Evolutionary conservation across 305 asterid genomes (phyloP), one percentile per base, ranked within the genome.

Genomic region (Petunia hybrid): DNA sequence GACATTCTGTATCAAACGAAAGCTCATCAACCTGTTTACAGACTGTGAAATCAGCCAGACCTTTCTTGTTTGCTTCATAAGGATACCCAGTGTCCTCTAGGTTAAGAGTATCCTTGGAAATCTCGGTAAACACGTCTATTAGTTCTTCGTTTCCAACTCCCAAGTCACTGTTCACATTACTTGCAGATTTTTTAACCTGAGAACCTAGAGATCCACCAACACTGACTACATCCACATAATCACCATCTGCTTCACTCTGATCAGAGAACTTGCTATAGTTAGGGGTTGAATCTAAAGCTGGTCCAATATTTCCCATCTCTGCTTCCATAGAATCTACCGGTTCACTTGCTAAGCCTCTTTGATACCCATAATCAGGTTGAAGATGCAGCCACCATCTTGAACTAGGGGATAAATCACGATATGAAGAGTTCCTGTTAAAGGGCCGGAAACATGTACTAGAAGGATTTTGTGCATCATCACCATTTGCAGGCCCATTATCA

Each of bases 331-430:
- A 79, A 81, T 46, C 81, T 67, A 84, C 73, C 35, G 85, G 87
- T 68, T 88, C 87, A 55, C 84, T 87, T 39, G 82, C 84, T 55
- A 84, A 79, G 62, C 85, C 84, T 59, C 90, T 85, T 71, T 78
- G 87, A 77, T 80, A 85, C 63, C 85, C 78, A 40, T 83, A 68
- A 84, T 83, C 80, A 42, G 91, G 91, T 79, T 85, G 92, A 74
- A 46, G 80, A 80, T 87, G 88, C 77, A 92, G 85, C 97, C 97
- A 91, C 97, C 99, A 95, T 85, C 90, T 93, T 41, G 97, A 83
- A 77, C 77, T 88, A 22, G 97, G 99, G 57, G 97, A 90, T 74
- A 92, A 76, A 84, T 84, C 89, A n/a, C 90, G 90, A 86, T 80
- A 83, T 0, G 97, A 85, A 80, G 92, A 83, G 81, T 81, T 84